Percentiles rank a stretch among this genome's conserved stretches.
These are phyloP conservation scores for Haematococcus sp. DNA, from an alignment of 139 green algal species.

Conservation along the genomic window DNA sequence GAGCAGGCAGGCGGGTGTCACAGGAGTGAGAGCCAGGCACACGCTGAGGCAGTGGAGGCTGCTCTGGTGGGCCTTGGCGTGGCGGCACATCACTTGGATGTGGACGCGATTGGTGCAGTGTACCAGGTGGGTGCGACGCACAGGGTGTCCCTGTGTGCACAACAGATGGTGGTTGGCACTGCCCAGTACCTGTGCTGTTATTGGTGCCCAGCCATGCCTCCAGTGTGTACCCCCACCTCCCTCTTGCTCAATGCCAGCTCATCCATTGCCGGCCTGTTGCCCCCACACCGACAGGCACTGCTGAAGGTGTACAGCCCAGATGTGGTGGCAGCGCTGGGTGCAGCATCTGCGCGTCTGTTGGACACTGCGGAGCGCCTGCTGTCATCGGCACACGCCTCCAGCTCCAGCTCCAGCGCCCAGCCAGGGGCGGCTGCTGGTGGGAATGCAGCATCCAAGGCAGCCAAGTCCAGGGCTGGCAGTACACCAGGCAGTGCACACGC, in stretches of 20 bases:
- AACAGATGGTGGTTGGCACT: too few species aligned
- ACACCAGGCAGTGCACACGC: background rate
- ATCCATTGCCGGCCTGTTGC: too few species aligned
- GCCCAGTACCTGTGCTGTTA: too few species aligned
- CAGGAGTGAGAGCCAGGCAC: too few species aligned
- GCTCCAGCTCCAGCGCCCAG: background rate
- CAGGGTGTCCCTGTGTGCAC: too few species aligned
- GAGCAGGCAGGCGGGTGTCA: background rate
- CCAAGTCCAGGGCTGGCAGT: background rate
- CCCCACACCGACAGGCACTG: too few species aligned
- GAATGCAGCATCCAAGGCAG: too few species aligned
- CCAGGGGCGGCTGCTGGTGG: background rate
- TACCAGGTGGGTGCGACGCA: constrained; percentile 4
- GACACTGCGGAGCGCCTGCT: constrained; percentile 17
- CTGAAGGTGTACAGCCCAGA: constrained; percentile 50
- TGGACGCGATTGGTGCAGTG: constrained; percentile 12
- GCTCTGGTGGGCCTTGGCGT: constrained; percentile 10
- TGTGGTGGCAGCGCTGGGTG: constrained; percentile 41
- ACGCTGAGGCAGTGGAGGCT: constrained; percentile 7
- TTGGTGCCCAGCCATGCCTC: too few species aligned
- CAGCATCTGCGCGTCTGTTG: constrained; percentile 34
- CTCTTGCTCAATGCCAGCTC: too few species aligned
- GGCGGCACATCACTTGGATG: constrained; percentile 23
- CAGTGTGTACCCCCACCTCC: too few species aligned
- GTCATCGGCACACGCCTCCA: background rate